Base-by-base conservation (phyloP, 768 basidiomycete species). In the Goffeauzyma gilvescens region DNA sequence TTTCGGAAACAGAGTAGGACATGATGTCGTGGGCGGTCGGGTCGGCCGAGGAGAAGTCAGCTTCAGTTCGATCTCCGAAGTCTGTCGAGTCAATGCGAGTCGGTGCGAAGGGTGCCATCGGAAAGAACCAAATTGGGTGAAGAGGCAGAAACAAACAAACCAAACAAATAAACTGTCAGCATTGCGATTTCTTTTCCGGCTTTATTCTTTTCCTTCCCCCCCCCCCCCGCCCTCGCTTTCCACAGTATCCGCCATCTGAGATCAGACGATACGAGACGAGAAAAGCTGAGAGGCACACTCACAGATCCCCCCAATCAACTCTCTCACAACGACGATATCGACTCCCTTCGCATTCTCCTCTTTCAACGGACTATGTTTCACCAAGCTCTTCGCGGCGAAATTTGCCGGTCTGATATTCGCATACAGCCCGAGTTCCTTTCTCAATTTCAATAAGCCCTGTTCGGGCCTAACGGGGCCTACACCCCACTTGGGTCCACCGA, bases 401-500 rank as follows among this genome's bases (percentile, higher is more conserved):
- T 81, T 83, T 9, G 86, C 84, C 10, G 93, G 93, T 23, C 93
- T 82, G 63, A 98, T 93, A 68, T 98, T 98, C 60, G 86, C 90
- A 67, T 89, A 96, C 36, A 96, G 74, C 17, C 87, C 90, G 41
- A 96, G 78, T 22, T 74, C 75, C 66, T 98, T 96, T 52, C 93
- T 78, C 40, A 98, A 73, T 6, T 68, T 62, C 22, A 98, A 76
- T 9, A 98, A 73, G 42, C 93, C 93, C 48, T 75, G 75, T 63
- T 98, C 93, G 14, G 93, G 93, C 43, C 93, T 78, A 41, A 95
- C 75, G 62, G 79, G 78, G 44, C 77, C 74, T 2, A 89, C 80
- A 36, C 86, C 89, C 93, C 93, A 98, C 66, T 95, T 95, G 12
- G 93, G 93, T n/a, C 93, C 93, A 45, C 93, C 93, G 52, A 96